Percentiles rank a stretch among this genome's conserved stretches.
These are phyloP conservation scores for Oryza brachyantha DNA, from an alignment of 176 grass and related monocot species.

Conservation along the genomic window DNA sequence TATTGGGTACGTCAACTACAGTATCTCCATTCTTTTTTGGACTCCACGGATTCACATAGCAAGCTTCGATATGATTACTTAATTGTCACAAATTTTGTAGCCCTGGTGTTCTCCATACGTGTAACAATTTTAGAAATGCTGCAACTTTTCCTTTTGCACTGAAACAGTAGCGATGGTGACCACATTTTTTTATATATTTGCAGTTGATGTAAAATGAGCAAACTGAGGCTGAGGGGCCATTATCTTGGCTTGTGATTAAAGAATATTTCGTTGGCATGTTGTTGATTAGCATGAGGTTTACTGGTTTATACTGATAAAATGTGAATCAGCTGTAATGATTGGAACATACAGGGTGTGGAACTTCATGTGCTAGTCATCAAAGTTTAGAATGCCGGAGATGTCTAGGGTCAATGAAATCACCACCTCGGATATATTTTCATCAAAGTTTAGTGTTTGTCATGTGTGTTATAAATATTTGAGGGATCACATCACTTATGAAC, in stretches of 20 bases:
- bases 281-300: neutral
- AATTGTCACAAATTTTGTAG: constrained; percentile 48
- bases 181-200: constrained; percentile 6
- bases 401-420: neutral
- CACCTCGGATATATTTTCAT: neutral
- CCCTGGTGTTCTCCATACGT: constrained; percentile 9
- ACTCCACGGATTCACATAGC: constrained; percentile 22
- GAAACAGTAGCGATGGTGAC: neutral
- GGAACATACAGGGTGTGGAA: neutral
- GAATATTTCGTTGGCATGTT: neutral
- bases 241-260: neutral
- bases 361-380: neutral
- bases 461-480: neutral
- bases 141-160: neutral
- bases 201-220: constrained; percentile 11
- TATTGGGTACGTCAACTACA: constrained; percentile 13
- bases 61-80: constrained; percentile 1
- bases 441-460: neutral
- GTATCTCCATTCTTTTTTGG: constrained; percentile 37
- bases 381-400: neutral
- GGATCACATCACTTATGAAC: neutral
- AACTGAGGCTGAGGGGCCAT: neutral
- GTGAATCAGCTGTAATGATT: neutral
- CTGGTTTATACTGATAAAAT: neutral
- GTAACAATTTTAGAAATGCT: neutral